Percentiles rank a stretch among this genome's conserved stretches.
Evolutionary conservation across 2,329 filamentous ascomycete species (phyloP).

Genomic region (Monilinia fructicola): DNA sequence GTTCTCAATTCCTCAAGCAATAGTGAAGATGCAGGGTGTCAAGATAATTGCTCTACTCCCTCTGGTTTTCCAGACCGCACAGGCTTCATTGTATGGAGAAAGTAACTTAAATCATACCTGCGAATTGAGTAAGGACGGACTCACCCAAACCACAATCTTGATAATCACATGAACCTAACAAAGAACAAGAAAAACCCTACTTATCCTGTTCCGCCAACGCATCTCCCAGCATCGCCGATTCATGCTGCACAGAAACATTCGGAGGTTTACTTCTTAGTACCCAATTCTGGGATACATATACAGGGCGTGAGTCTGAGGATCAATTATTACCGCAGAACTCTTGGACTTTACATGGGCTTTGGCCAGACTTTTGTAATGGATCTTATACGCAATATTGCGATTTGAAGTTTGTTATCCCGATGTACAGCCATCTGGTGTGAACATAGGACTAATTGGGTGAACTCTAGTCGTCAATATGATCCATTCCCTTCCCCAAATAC

Average conservation of each 20-base stretch:
- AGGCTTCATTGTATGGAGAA: constrained; percentile 34
- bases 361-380: constrained; percentile 52
- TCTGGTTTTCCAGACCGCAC: constrained; percentile 2
- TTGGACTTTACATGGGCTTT: constrained; percentile 52
- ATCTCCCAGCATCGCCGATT: constrained; percentile 51
- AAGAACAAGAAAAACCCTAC: constrained; percentile 31
- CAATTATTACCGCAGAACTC: constrained; percentile 57
- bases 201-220: constrained; percentile 53
- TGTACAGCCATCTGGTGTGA: not conserved
- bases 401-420: constrained; percentile 42
- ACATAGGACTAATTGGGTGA: not conserved
- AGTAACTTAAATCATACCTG: constrained; percentile 37
- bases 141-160: no score
- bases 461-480: constrained; percentile 58
- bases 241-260: constrained; percentile 64
- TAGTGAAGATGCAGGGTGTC: not conserved
- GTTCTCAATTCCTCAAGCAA: not conserved
- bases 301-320: constrained; percentile 56
- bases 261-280: constrained; percentile 62
- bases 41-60: constrained; percentile 6
- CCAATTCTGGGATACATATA: constrained; percentile 65
- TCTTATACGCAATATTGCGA: constrained; percentile 69
- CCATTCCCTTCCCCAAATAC: constrained; percentile 62
- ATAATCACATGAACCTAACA: constrained; percentile 7
- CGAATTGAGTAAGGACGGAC: constrained; percentile 30